Base-by-base conservation (phyloP, 495 filamentous ascomycete species). In the Neurospora intermedia region DNA sequence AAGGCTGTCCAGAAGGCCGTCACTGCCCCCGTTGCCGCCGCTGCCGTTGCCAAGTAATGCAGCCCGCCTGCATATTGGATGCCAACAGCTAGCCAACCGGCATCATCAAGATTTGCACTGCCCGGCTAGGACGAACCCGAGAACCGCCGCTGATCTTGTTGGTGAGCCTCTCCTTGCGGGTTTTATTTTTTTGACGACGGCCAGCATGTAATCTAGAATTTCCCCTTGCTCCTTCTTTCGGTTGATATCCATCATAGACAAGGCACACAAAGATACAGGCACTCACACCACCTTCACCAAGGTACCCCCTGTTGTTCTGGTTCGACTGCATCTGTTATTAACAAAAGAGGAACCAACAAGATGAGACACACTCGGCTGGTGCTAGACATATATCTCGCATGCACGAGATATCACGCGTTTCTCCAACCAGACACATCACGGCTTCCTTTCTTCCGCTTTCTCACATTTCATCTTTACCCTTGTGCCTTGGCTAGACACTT, bases 1-100 rank as follows among this genome's bases (percentile, higher is more conserved):
- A 77, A 82, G 79, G 54, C 54, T 38, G 54, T 66, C 27, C 0
- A 66, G 27, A 66, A 66, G 54, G 54, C 54, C 27, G 1, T 35
- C 27, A 35, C 54, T 38, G 54, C 54, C 27, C 54, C 54, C 6
- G 27, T 35, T 66, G 54, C 54, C 27, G 54, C 54, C 27, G 54
- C 54, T 18, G 27, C 54, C 27, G 27, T 66, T 66, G 54, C 54
- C 54, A 66, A 66, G 54, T 66, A 66, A 66, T 59, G 48, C 48
- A 59, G 11, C 11, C 10, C 48, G 23, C 48, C 48, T 59, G 48
- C 48, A 59, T 62, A 35, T 62, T 35, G 27, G 23, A 18, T 66
- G 54, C 54, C 54, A 62, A 62, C 54, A 16, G 54, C 54, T 2
- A 16, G 54, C 31, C 20, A 35, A 8, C 23, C 1, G 23, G 48